Evolutionary conservation across 73 alveolate genomes (phyloP).

Genomic region (Symbiodinium pilosum): DNA sequence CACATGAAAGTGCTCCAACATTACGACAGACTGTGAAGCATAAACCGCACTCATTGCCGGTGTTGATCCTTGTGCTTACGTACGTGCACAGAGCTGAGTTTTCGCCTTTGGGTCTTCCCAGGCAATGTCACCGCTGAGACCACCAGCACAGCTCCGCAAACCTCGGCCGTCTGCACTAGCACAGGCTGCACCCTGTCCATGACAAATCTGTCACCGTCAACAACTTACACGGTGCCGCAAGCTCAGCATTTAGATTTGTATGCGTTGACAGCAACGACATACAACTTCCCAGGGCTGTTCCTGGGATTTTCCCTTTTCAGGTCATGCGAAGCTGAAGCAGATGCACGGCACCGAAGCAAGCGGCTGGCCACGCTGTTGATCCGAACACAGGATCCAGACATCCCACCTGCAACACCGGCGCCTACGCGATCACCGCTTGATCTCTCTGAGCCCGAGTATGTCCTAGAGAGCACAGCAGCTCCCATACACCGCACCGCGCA

Average conservation of each 20-base stretch:
- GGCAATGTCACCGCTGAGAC: constrained; percentile 44
- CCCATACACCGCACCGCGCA: not conserved
- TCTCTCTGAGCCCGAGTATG: constrained; percentile 32
- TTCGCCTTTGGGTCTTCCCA: not conserved
- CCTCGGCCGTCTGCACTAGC: constrained; percentile 36
- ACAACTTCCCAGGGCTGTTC: no score
- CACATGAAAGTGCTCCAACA: not conserved
- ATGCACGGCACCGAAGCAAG: constrained; percentile 15
- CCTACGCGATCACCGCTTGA: constrained; percentile 84
- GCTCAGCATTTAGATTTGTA: not conserved
- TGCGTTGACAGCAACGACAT: no score
- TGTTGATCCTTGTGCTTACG: not conserved
- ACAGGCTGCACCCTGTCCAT: constrained; percentile 51
- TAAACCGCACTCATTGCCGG: no score
- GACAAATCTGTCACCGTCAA: constrained; percentile 48
- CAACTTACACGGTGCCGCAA: constrained; percentile 46
- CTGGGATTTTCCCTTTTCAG: not conserved
- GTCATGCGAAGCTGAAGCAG: constrained; percentile 50
- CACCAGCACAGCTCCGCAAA: constrained; percentile 16
- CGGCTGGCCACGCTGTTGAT: constrained; percentile 35
- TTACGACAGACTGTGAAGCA: no score
- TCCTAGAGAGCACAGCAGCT: constrained; percentile 7
- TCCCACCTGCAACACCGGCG: constrained; percentile 40
- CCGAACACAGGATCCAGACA: constrained; percentile 36
- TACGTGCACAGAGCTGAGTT: not conserved